A percentile compares a stretch with the other conserved stretches of the same genome.
Conservation (phyloP, 2,329 filamentous ascomycete genomes). For the Colletotrichum gigasporum region DNA sequence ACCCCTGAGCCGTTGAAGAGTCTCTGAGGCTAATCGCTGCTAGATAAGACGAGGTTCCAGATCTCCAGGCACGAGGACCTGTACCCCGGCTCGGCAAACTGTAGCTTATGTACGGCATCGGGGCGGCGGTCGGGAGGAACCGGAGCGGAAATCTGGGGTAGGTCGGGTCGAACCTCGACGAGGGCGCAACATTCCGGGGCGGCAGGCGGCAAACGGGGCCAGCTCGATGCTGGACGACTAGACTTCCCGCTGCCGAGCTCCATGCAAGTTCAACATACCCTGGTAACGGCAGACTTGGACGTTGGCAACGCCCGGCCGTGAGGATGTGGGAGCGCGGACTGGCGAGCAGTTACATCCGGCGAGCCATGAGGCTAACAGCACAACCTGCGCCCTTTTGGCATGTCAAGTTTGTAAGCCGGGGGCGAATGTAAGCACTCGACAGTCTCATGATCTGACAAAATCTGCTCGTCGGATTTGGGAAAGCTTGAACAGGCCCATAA, state of each 20-base stretch:
- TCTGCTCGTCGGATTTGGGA: background rate
- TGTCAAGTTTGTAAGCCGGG: background rate
- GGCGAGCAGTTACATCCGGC: conserved; percentile 5
- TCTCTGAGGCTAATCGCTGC: conserved; percentile 22
- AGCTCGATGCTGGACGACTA: conserved; percentile 15
- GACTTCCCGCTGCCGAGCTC: conserved; percentile 20
- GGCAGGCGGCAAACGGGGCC: conserved; percentile 29
- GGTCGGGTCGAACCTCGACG: conserved; percentile 31
- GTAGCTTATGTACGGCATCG: conserved; percentile 29
- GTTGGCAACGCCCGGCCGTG: background rate
- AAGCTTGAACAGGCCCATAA: background rate
- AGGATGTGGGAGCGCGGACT: background rate
- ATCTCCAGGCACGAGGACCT: conserved; percentile 29
- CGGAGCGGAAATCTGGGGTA: conserved; percentile 32
- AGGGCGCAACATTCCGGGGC: conserved; percentile 30
- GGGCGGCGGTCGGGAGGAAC: conserved; percentile 30
- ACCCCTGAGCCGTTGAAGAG: conserved; percentile 18
- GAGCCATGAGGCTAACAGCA: conserved; percentile 3
- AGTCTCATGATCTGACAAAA: conserved; percentile 18
- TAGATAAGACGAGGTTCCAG: conserved; percentile 28
- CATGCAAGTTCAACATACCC: conserved; percentile 22
- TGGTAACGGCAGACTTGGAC: conserved; percentile 19
- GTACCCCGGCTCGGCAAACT: conserved; percentile 29
- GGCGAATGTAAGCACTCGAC: background rate
- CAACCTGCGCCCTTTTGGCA: background rate